These are phyloP conservation scores for Pestalotiopsis sp. DNA, from an alignment of 2,329 filamentous ascomycete genomes.

Conservation along the genomic window DNA sequence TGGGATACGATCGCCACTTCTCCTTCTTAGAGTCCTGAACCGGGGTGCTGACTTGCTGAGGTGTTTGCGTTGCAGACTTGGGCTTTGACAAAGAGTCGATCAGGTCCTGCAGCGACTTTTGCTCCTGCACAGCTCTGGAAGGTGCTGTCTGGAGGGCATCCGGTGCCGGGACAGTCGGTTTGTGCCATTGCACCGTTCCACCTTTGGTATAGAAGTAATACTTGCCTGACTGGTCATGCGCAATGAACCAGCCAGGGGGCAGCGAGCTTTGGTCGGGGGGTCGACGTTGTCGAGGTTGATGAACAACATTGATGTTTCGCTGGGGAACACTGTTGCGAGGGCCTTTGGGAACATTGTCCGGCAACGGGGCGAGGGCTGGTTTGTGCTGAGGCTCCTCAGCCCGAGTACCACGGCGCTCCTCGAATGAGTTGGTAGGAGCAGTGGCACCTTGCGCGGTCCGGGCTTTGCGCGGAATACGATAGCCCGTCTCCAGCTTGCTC, in stretches of 20 bases:
- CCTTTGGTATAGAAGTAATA: slow-evolving; percentile 84
- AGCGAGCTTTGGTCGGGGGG: slow-evolving; percentile 53
- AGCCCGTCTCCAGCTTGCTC: slow-evolving; percentile 87
- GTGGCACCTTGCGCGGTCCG: slow-evolving; percentile 58
- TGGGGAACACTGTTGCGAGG: slow-evolving; percentile 63
- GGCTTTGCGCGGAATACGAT: slow-evolving; percentile 90
- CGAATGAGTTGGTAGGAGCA: slow-evolving; percentile 56
- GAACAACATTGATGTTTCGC: slow-evolving; percentile 54
- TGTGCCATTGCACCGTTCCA: slow-evolving; percentile 79
- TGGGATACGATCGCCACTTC: slow-evolving; percentile 68
- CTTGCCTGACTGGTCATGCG: slow-evolving; percentile 69
- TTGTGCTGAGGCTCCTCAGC: slow-evolving; percentile 37
- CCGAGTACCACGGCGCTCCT: slow-evolving; percentile 67
- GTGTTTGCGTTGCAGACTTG: slow-evolving; percentile 61
- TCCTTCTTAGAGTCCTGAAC: slow-evolving; percentile 64
- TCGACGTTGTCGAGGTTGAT: slow-evolving; percentile 54
- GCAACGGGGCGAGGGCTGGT: slow-evolving; percentile 38
- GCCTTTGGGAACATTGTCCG: slow-evolving; percentile 56
- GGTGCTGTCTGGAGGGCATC: slow-evolving; percentile 64
- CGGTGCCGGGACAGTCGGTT: slow-evolving; percentile 70
- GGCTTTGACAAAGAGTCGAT: slow-evolving; percentile 81
- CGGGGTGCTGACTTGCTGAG: slow-evolving; percentile 58
- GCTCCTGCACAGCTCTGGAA: slow-evolving; percentile 63
- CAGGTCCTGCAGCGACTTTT: slow-evolving; percentile 79
- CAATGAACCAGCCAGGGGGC: slow-evolving; percentile 84